These are phyloP conservation scores for Chamaenerion angustifolium DNA, from an alignment of 345 rosid genomes.

Conservation along the genomic window DNA sequence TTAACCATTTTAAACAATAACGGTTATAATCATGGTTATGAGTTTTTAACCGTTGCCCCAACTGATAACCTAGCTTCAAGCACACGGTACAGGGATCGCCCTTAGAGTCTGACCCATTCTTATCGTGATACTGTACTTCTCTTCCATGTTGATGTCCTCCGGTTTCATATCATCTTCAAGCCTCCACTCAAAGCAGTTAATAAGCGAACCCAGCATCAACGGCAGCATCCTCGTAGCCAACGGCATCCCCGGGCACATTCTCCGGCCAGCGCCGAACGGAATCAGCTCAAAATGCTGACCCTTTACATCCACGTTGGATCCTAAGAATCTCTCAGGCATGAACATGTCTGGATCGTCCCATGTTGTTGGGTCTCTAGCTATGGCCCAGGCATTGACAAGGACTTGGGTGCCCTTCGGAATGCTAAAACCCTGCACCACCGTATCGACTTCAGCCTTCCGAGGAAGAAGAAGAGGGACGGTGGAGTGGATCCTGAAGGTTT, in stretches of 20 bases:
- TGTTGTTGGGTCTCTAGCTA: conserved; percentile 9
- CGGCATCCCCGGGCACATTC: conserved; percentile 21
- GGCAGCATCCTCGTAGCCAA: conserved; percentile 13
- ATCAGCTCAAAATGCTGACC: conserved; percentile 13
- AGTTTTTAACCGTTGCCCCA: no score
- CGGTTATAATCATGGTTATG: no score
- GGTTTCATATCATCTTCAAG: conserved; percentile 7
- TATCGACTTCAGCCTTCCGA: conserved; percentile 8
- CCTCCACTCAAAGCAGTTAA: conserved; percentile 16
- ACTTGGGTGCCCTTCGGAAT: conserved; percentile 10
- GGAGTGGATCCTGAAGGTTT: conserved; percentile 12
- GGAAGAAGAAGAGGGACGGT: conserved; percentile 15
- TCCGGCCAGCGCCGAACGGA: conserved; percentile 19
- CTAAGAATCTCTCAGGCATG: conserved; percentile 12
- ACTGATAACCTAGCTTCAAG: no score
- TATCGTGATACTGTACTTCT: conserved; percentile 11
- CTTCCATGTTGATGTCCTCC: conserved; percentile 12
- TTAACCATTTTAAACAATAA: no score
- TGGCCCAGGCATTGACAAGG: conserved; percentile 14
- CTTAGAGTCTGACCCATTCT: conserved; percentile 8
- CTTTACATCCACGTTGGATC: conserved; percentile 1
- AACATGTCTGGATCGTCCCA: conserved; percentile 11
- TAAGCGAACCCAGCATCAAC: conserved; percentile 13
- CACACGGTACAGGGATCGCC: no score
- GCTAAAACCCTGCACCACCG: conserved; percentile 5